Conservation (phyloP, 768 basidiomycete genomes). For the Leccinum subgranulosum region DNA sequence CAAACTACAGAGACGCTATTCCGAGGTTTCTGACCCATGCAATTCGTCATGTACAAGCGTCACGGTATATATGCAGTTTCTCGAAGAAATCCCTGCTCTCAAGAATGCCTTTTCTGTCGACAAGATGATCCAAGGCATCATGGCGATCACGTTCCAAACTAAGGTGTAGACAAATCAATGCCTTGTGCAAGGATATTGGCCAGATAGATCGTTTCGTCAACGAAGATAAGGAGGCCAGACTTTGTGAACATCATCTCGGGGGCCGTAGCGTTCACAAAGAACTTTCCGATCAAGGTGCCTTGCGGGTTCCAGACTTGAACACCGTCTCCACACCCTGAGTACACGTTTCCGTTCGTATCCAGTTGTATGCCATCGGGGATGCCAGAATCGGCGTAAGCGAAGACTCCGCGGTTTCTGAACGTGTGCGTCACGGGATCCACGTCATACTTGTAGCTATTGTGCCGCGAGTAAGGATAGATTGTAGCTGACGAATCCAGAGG, state of each 20-base stretch:
- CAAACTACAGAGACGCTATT: not conserved
- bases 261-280: slow-evolving; percentile 26
- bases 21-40: not conserved
- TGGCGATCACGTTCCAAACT: not conserved
- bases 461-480: not conserved
- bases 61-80: not conserved
- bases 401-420: slow-evolving; percentile 60
- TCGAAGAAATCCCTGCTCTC: not conserved
- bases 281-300: slow-evolving; percentile 45
- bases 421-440: slow-evolving; percentile 52
- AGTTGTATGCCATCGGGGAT: slow-evolving; percentile 66
- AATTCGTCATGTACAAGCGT: not conserved
- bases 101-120: not conserved
- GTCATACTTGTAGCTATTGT: slow-evolving; percentile 61
- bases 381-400: slow-evolving; percentile 65
- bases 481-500: not conserved
- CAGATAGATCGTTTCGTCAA: slow-evolving; percentile 38
- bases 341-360: slow-evolving; percentile 64
- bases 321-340: slow-evolving; percentile 67
- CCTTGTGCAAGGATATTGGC: slow-evolving; percentile 35
- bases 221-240: slow-evolving; percentile 38
- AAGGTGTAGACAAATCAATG: slow-evolving; percentile 12
- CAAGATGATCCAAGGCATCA: not conserved
- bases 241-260: slow-evolving; percentile 43
- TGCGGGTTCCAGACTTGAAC: slow-evolving; percentile 57